Conservation (phyloP, 192 early-diverging fungal genomes). For the Linnemannia schmuckeri region DNA sequence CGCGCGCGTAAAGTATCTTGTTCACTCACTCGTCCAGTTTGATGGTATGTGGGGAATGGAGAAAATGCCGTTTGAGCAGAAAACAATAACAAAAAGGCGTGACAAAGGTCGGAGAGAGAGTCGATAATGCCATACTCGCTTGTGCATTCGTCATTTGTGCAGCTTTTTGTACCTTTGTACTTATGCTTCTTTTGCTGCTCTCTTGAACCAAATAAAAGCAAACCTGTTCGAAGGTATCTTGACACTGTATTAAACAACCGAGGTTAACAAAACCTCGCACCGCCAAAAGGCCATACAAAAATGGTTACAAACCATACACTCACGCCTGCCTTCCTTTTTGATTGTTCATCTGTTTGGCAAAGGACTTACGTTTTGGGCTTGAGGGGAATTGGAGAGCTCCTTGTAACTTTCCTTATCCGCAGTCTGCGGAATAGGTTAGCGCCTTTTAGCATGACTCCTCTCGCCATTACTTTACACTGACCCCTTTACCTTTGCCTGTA, state of each 20-base stretch:
- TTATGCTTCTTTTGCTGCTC: slow-evolving; percentile 7
- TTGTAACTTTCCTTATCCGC: neutral
- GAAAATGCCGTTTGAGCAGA: neutral
- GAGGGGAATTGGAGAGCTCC: neutral
- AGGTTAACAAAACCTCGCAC: neutral
- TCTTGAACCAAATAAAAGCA: neutral
- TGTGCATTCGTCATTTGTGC: slow-evolving; percentile 27
- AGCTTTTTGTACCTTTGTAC: neutral
- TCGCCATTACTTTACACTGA: neutral
- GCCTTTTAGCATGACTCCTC: neutral
- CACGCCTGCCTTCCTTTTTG: neutral
- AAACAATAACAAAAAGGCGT: too few relatives aligned
- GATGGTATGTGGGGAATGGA: neutral
- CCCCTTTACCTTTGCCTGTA: neutral
- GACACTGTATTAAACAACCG: too few relatives aligned
- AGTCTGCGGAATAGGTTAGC: slow-evolving; percentile 7
- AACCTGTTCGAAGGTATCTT: neutral
- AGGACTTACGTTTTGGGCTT: neutral
- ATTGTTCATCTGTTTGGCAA: neutral
- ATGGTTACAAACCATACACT: neutral
- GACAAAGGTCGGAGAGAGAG: neutral
- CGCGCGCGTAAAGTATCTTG: neutral
- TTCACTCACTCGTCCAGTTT: neutral
- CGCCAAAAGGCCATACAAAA: neutral
- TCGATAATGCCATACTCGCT: slow-evolving; percentile 33